These are phyloP conservation scores for Solanum hybrid DNA, from an alignment of 305 asterid genomes.

Conservation along the genomic window DNA sequence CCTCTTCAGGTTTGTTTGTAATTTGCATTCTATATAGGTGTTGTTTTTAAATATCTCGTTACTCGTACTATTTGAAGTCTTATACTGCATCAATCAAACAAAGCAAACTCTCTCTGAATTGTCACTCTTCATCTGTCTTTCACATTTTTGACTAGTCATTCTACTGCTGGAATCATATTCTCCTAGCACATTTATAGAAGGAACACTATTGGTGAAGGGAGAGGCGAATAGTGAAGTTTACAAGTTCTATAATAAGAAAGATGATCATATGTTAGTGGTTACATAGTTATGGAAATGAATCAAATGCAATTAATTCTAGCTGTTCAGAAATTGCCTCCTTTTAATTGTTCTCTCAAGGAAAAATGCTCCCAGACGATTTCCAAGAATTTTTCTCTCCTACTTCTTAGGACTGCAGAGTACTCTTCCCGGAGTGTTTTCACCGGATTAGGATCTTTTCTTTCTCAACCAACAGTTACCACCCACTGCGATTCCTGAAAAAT, in stretches of 20 bases:
- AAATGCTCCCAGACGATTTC: neutral
- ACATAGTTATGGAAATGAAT: neutral
- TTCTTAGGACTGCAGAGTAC: neutral
- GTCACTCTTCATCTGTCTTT: neutral
- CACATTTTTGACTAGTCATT: neutral
- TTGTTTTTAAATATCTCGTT: neutral
- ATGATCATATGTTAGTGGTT: neutral
- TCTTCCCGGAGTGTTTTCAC: neutral
- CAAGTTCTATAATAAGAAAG: neutral
- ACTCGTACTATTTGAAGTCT: neutral
- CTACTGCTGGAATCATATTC: neutral
- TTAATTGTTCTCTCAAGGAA: neutral
- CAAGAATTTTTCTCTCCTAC: neutral
- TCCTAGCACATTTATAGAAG: neutral
- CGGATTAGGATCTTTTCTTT: neutral
- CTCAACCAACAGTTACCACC: neutral
- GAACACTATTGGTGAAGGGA: neutral
- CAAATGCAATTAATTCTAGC: neutral
- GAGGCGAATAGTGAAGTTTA: neutral
- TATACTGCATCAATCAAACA: neutral
- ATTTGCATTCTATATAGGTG: neutral
- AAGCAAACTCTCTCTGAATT: neutral
- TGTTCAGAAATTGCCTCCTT: neutral
- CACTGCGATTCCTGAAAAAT: neutral
- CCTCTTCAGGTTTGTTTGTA: constrained; percentile 83